These are phyloP conservation scores for Eimeria tenella DNA, from an alignment of 169 alveolate genomes.

Conservation along the genomic window DNA sequence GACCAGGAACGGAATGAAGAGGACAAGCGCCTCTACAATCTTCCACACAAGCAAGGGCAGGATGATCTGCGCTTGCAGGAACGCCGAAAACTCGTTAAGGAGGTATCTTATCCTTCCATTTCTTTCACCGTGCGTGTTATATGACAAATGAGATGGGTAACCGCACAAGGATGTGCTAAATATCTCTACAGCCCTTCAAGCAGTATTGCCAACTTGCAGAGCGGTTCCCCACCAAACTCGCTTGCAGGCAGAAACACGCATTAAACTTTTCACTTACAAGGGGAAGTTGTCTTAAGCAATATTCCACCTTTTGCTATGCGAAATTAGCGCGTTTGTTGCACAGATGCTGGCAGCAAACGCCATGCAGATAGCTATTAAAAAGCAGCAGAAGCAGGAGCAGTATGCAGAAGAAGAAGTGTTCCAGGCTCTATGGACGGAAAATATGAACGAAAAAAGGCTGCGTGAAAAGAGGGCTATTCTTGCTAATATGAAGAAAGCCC, in stretches of 20 bases:
- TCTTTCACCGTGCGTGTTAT: too few relatives aligned
- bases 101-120: constrained; percentile 9
- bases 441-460: constrained; percentile 40
- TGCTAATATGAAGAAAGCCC: not conserved
- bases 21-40: constrained; percentile 48
- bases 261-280: too few relatives aligned
- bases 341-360: constrained; percentile 71
- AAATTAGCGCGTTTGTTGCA: not conserved
- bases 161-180: too few relatives aligned
- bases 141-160: too few relatives aligned
- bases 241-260: too few relatives aligned
- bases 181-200: too few relatives aligned
- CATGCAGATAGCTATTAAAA: constrained; percentile 40
- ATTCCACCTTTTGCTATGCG: not conserved
- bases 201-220: too few relatives aligned
- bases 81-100: constrained; percentile 19
- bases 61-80: constrained; percentile 33
- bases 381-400: constrained; percentile 34
- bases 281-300: too few relatives aligned
- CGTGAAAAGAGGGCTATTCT: constrained; percentile 34
- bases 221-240: too few relatives aligned
- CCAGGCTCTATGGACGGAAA: constrained; percentile 67
- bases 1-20: constrained; percentile 31
- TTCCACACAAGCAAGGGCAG: constrained; percentile 3
- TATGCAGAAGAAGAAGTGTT: constrained; percentile 38